These are phyloP conservation scores for Suillus luteus DNA, from an alignment of 768 basidiomycete genomes.

Conservation along the genomic window DNA sequence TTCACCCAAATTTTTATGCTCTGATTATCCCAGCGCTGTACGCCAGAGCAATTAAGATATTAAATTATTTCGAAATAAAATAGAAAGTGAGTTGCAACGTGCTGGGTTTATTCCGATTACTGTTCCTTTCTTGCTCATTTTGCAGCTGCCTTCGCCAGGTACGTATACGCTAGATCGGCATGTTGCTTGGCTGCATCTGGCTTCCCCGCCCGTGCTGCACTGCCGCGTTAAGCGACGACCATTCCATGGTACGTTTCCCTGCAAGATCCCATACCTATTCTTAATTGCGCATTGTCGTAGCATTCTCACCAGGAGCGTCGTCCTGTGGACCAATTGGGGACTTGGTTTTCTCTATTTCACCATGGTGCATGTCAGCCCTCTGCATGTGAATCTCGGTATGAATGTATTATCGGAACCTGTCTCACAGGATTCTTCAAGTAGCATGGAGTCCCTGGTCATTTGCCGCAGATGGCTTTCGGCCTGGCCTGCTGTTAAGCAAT, in stretches of 20 bases:
- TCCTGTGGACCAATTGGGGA: background rate
- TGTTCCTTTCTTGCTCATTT: too few species aligned
- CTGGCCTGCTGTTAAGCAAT: background rate
- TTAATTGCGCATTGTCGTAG: background rate
- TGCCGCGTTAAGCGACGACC: background rate
- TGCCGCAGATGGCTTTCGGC: background rate
- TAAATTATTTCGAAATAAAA: background rate
- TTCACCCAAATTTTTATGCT: background rate
- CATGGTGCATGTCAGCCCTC: background rate
- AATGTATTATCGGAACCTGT: too few species aligned
- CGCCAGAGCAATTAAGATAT: background rate
- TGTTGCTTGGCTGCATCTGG: background rate
- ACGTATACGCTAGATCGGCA: too few species aligned
- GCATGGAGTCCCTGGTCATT: too few species aligned
- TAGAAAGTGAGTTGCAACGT: background rate
- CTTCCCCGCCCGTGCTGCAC: background rate
- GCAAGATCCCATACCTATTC: too few species aligned
- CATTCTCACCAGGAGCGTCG: background rate
- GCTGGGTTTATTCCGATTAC: background rate
- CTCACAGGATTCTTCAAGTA: too few species aligned
- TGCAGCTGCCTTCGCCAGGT: background rate
- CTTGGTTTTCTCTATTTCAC: background rate
- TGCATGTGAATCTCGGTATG: too few species aligned
- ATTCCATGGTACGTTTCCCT: background rate
- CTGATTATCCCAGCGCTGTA: background rate